Evolutionary conservation across 2,329 filamentous ascomycete species (phyloP).

Genomic region (Akanthomyces muscarius): DNA sequence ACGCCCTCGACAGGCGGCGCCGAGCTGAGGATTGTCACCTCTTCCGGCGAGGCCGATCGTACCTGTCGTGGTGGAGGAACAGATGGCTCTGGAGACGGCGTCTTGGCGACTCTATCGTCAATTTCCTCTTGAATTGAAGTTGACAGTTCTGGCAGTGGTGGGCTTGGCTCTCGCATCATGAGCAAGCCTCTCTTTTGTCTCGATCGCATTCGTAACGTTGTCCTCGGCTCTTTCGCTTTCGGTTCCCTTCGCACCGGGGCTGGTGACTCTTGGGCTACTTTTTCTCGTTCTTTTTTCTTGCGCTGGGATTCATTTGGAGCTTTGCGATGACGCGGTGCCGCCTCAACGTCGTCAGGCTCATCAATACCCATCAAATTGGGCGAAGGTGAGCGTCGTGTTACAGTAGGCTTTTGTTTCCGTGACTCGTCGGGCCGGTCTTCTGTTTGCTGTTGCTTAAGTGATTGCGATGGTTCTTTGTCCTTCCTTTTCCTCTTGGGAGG

Average conservation of each 20-base stretch:
- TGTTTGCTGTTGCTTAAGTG: not conserved
- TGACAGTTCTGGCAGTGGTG: not conserved
- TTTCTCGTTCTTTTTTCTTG: not conserved
- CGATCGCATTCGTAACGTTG: conserved; percentile 14
- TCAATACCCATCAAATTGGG: not conserved
- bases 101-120: not conserved
- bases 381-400: not conserved
- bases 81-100: not conserved
- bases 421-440: not conserved
- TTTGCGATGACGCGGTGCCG: not conserved
- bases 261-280: not conserved
- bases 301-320: not conserved
- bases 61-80: not conserved
- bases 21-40: conserved; percentile 6
- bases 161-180: conserved; percentile 10
- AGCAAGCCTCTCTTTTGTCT: conserved; percentile 16
- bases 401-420: not conserved
- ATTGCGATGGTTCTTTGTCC: not conserved
- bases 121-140: not conserved
- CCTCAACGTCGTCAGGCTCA: not conserved
- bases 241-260: not conserved
- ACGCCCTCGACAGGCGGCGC: not conserved
- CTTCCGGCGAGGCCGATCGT: not conserved
- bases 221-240: conserved; percentile 3
- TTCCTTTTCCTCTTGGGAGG: not conserved